Percentiles rank a stretch among this genome's conserved stretches.
Evolutionary conservation across 1,139 yeast genomes (phyloP).

Genomic region (Zygosaccharomyces pseudobailii): DNA sequence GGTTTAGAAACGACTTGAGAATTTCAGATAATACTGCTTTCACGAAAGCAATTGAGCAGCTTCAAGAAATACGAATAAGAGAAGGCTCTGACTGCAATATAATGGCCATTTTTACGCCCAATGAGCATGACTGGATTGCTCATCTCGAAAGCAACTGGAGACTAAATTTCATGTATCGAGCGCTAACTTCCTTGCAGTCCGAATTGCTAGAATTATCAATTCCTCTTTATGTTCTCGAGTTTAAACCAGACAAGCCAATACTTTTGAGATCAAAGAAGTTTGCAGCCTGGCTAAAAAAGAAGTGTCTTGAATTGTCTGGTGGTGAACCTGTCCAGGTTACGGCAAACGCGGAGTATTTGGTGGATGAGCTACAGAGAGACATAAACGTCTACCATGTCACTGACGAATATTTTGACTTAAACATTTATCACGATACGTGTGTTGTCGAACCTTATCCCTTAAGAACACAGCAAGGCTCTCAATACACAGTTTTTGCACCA

Average conservation of each 20-base stretch:
- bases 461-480: conserved; percentile 43
- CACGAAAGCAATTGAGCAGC: conserved; percentile 35
- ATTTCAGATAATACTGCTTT: conserved; percentile 41
- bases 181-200: conserved; percentile 34
- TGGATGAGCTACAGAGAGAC: conserved; percentile 46
- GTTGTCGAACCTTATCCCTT: conserved; percentile 44
- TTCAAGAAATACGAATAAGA: conserved; percentile 17
- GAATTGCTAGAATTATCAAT: conserved; percentile 37
- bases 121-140: conserved; percentile 39
- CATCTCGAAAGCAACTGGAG: conserved; percentile 45
- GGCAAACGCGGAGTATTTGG: conserved; percentile 41
- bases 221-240: conserved; percentile 39
- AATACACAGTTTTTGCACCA: conserved; percentile 49
- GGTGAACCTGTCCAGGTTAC: conserved; percentile 9
- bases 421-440: conserved; percentile 43
- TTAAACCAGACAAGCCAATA: conserved; percentile 32
- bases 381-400: conserved; percentile 22
- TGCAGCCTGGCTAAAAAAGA: conserved; percentile 28
- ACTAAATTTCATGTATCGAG: conserved; percentile 37
- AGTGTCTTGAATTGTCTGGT: conserved; percentile 15
- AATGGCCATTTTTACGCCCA: conserved; percentile 40
- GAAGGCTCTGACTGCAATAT: conserved; percentile 30
- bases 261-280: conserved; percentile 19
- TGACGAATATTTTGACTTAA: conserved; percentile 29
- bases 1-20: conserved; percentile 45